Conservation (phyloP, 495 filamentous ascomycete species). For the Lasiosphaeria hispida region DNA sequence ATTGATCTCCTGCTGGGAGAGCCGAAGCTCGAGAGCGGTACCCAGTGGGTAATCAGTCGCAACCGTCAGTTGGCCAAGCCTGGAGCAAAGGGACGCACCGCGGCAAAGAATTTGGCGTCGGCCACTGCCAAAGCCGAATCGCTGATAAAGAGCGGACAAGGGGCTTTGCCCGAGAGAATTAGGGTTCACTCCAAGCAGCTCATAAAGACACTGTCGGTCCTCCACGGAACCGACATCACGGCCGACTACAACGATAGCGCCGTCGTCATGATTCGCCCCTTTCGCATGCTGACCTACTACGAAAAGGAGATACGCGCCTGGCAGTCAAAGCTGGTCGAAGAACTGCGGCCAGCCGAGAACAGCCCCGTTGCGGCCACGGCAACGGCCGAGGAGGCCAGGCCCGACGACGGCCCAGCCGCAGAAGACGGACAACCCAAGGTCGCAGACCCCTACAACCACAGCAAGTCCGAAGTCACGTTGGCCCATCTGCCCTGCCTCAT, state of each 20-base stretch:
- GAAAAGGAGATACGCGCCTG: slow-evolving; percentile 16
- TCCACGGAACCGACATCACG: background rate
- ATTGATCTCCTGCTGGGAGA: background rate
- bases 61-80: too few species aligned
- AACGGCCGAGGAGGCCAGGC: too few species aligned
- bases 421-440: slow-evolving; percentile 5
- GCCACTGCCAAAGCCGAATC: background rate
- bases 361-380: too few species aligned
- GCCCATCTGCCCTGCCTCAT: slow-evolving; percentile 27
- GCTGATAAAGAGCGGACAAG: background rate
- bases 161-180: slow-evolving; percentile 23
- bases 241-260: background rate
- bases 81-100: too few species aligned
- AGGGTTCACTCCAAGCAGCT: slow-evolving; percentile 25
- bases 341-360: background rate
- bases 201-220: slow-evolving; percentile 20
- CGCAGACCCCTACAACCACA: slow-evolving; percentile 14
- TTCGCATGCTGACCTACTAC: slow-evolving; percentile 24
- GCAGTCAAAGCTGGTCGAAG: slow-evolving; percentile 19
- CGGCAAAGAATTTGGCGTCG: too few species aligned
- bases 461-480: slow-evolving; percentile 13
- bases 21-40: background rate
- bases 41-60: background rate
- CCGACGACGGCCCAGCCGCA: background rate
- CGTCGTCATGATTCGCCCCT: slow-evolving; percentile 25